These are phyloP conservation scores for Paradendryphiella salina DNA, from an alignment of 2,329 filamentous ascomycete genomes.

Conservation along the genomic window DNA sequence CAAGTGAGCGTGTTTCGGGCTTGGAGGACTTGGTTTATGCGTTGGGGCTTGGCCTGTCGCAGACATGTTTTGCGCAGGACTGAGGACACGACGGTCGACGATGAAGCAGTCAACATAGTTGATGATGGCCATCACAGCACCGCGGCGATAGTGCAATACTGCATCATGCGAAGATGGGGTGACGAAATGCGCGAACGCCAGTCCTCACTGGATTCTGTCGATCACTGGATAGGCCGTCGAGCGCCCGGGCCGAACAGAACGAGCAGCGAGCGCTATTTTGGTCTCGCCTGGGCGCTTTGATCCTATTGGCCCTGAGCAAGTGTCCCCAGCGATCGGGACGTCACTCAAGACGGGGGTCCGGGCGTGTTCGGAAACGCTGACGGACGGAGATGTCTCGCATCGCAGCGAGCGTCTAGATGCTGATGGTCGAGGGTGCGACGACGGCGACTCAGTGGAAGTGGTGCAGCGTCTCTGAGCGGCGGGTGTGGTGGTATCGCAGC, in stretches of 20 bases:
- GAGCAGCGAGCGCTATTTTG: conserved; percentile 16
- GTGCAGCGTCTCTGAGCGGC: not conserved
- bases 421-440: not conserved
- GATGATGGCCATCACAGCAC: not conserved
- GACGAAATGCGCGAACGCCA: conserved; percentile 10
- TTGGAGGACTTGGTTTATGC: conserved; percentile 33
- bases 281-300: conserved; percentile 2
- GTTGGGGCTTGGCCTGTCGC: conserved; percentile 27
- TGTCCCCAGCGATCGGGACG: conserved; percentile 5
- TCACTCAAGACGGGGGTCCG: conserved; percentile 15
- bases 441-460: not conserved
- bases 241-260: conserved; percentile 9
- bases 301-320: conserved; percentile 5
- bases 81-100: not conserved
- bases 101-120: not conserved
- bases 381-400: conserved; percentile 11
- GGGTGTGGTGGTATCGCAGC: not conserved
- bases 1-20: conserved; percentile 32
- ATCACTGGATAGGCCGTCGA: conserved; percentile 13
- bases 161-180: conserved; percentile 13
- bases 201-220: conserved; percentile 9
- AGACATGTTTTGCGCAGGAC: conserved; percentile 28
- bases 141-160: conserved; percentile 1
- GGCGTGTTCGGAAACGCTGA: conserved; percentile 10
- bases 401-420: conserved; percentile 10